Percentiles rank a stretch among this genome's conserved stretches.
Evolutionary conservation across 2,329 filamentous ascomycete species (phyloP).

Genomic region (Claviceps pusilla): DNA sequence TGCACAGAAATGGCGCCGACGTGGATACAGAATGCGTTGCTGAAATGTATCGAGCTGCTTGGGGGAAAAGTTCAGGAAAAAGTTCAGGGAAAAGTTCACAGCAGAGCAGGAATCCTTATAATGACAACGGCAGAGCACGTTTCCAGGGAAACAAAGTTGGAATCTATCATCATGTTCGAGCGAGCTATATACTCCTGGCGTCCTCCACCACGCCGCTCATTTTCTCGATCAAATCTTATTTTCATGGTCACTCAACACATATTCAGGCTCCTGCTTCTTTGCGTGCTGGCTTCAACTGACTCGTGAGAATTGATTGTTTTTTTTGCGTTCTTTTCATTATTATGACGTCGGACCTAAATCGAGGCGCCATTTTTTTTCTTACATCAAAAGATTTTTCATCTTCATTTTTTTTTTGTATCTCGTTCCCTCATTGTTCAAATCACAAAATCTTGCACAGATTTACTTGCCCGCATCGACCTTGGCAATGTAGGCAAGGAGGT

Average conservation of each 20-base stretch:
- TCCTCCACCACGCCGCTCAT: neutral
- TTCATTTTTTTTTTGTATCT: neutral
- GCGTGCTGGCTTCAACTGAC: neutral
- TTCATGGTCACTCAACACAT: conserved; percentile 1
- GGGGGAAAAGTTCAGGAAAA: too few species aligned
- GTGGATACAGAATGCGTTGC: too few species aligned
- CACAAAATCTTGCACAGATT: conserved; percentile 4
- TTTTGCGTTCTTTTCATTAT: neutral
- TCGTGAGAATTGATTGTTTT: neutral
- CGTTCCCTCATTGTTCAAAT: neutral
- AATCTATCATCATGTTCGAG: conserved; percentile 2
- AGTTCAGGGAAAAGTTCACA: too few species aligned
- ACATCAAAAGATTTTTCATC: neutral
- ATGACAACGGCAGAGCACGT: neutral
- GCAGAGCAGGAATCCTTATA: neutral
- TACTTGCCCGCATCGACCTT: conserved; percentile 54
- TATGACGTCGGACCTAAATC: neutral
- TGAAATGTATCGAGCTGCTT: too few species aligned
- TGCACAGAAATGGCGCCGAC: too few species aligned
- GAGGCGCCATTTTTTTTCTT: neutral
- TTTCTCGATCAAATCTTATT: neutral
- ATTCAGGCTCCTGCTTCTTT: neutral
- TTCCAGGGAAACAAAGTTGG: neutral
- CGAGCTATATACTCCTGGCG: neutral
- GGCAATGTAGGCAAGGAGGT: conserved; percentile 65